Base-by-base conservation (phyloP, 495 filamentous ascomycete species). In the Paragyromitra xinjiangensis region DNA sequence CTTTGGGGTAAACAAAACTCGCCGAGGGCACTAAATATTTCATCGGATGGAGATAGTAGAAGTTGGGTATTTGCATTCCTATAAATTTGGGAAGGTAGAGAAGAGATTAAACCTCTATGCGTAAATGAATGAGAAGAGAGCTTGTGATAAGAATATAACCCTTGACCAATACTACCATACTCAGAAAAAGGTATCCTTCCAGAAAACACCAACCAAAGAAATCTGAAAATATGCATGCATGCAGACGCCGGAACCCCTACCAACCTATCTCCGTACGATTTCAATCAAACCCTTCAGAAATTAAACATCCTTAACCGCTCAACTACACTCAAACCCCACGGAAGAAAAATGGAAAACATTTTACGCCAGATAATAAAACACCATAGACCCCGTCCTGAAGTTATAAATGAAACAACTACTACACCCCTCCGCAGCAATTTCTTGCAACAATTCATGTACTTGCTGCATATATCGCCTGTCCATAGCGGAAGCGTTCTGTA, bases 391-490 rank as follows among this genome's bases (percentile, higher is more conserved):
- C 14, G 74, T 79, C 53, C 77, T 70, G 34, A 45, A 79, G 40
- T 79, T 79, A 79, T 71, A 79, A 3, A 79, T 78, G 24, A 79
- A 72, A 6, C 77, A 79, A 19, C 50, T 78, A 0, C 26, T 45
- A 24, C 50, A 63, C 7, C 75, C 75, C 81, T 92, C 88, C 71
- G 86, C 87, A 51, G 88, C 88, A 82, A 90, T 85, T 58, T 87
- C 88, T 9, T 83, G 82, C 22, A 99, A 86, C 78, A 97, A 85
- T 55, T 93, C 92, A 79, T 95, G 92, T 51, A 98, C 87, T 81
- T 98, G 92, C 55, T 89, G 86, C n/a, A 97, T 85, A 81, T 98
- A 98, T 80, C 92, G 90, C 64, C 93, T 89, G 83, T 99, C 95
- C 2, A 86, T 88, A 50, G 92, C 87, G 6, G 91, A 90, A 6